Evolutionary conservation across 2,329 filamentous ascomycete genomes (phyloP).

Genomic region (Cladobotryum mycophilum): DNA sequence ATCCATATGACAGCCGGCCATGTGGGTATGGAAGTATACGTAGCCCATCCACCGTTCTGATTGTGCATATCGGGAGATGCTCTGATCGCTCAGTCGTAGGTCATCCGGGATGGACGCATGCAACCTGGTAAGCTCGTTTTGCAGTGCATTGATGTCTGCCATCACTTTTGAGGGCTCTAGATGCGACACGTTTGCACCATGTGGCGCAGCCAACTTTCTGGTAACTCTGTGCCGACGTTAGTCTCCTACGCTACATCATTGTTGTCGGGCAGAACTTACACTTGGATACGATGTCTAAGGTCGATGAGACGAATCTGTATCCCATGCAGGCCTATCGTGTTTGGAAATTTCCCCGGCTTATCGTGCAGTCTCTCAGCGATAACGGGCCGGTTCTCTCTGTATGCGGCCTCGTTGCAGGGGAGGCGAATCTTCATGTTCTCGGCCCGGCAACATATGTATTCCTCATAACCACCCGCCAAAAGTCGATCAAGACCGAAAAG

Average conservation of each 20-base stretch:
- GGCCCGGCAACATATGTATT: constrained; percentile 31
- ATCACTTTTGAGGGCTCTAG: constrained; percentile 34
- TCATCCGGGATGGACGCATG: constrained; percentile 29
- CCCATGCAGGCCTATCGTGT: constrained; percentile 26
- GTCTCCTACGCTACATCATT: not conserved
- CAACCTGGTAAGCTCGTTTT: constrained; percentile 31
- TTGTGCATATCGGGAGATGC: constrained; percentile 25
- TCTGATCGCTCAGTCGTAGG: constrained; percentile 29
- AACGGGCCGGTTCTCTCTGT: constrained; percentile 26
- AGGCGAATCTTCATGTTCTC: constrained; percentile 34
- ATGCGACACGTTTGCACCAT: constrained; percentile 14
- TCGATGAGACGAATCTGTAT: constrained; percentile 31
- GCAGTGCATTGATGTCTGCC: constrained; percentile 30
- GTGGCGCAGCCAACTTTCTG: constrained; percentile 19
- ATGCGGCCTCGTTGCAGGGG: constrained; percentile 29
- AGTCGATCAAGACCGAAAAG: constrained; percentile 33
- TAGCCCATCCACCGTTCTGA: constrained; percentile 28
- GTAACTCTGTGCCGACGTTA: constrained; percentile 17
- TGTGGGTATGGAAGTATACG: constrained; percentile 31
- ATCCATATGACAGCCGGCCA: constrained; percentile 32
- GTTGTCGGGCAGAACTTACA: constrained; percentile 20
- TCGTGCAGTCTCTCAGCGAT: constrained; percentile 27
- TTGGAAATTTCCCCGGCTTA: constrained; percentile 18
- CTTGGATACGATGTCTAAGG: constrained; percentile 31
- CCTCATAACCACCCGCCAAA: constrained; percentile 34